These are phyloP conservation scores for Bertia moriformis DNA, from an alignment of 2,329 filamentous ascomycete species.

Conservation along the genomic window DNA sequence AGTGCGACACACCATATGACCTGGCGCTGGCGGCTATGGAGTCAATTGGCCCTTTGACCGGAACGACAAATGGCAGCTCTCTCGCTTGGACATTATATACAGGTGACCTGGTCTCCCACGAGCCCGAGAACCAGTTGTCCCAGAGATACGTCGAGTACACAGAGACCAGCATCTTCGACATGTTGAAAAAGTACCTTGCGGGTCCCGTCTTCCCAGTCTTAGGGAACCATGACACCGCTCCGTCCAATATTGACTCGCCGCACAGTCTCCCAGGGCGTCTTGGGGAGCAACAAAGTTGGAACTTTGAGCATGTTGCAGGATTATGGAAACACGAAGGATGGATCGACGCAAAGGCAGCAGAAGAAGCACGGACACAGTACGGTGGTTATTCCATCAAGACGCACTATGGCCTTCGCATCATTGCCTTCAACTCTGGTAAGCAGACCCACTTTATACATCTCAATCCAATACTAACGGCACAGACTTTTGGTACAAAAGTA, in stretches of 20 bases:
- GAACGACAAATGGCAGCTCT: slow-evolving; percentile 26
- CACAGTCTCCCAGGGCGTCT: slow-evolving; percentile 34
- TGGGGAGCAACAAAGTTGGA: slow-evolving; percentile 40
- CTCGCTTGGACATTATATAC: slow-evolving; percentile 40
- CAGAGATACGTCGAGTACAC: slow-evolving; percentile 35
- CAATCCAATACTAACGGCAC: neutral
- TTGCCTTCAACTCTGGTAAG: slow-evolving; percentile 30
- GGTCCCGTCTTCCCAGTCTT: slow-evolving; percentile 39
- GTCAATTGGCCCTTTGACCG: slow-evolving; percentile 37
- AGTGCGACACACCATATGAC: slow-evolving; percentile 43
- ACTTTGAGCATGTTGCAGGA: slow-evolving; percentile 36
- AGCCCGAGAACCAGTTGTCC: slow-evolving; percentile 32
- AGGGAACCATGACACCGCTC: slow-evolving; percentile 41
- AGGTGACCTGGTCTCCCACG: slow-evolving; percentile 40
- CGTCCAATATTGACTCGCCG: slow-evolving; percentile 34
- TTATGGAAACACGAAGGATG: slow-evolving; percentile 41
- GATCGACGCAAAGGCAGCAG: slow-evolving; percentile 27
- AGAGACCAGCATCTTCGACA: slow-evolving; percentile 33
- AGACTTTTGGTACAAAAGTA: slow-evolving; percentile 27
- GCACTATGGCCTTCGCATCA: slow-evolving; percentile 32
- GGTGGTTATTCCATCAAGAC: slow-evolving; percentile 38
- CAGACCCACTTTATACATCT: neutral
- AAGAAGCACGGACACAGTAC: slow-evolving; percentile 34
- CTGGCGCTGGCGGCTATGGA: slow-evolving; percentile 38
- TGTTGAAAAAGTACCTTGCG: slow-evolving; percentile 39